Percentiles rank a stretch among this genome's conserved stretches.
phyloP scores from a whole-genome alignment of 805 yeast genomes.

The Hanseniaspora osmophila region DNA sequence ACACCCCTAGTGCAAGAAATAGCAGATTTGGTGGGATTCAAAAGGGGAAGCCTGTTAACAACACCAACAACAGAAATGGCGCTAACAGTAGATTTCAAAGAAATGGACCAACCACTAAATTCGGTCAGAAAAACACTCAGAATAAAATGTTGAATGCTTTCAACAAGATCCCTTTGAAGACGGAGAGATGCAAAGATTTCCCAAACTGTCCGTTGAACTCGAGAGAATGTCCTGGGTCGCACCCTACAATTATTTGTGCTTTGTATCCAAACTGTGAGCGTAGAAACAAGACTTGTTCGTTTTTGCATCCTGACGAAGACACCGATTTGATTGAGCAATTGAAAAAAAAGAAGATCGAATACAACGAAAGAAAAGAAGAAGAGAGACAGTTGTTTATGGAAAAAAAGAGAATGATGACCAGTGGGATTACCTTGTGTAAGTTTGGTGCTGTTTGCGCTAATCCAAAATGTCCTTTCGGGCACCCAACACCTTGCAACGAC shows the following conservation, averaged over 20 bases:
- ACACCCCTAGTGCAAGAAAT: conserved; percentile 3
- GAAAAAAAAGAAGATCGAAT: conserved; percentile 45
- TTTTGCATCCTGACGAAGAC: conserved; percentile 76
- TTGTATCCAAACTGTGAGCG: conserved; percentile 68
- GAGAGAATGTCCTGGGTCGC: conserved; percentile 58
- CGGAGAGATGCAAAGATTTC: conserved; percentile 54
- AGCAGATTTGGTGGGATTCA: conserved; percentile 12
- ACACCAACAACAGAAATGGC: conserved; percentile 14
- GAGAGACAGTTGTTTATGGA: conserved; percentile 21
- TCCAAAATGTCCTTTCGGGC: conserved; percentile 76
- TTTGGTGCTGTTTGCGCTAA: conserved; percentile 65
- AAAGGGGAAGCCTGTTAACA: conserved; percentile 12
- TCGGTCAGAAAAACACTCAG: not conserved
- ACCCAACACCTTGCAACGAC: conserved; percentile 77
- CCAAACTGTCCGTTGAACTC: conserved; percentile 49
- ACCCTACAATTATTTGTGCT: conserved; percentile 66
- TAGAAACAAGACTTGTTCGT: conserved; percentile 70
- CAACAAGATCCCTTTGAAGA: conserved; percentile 33
- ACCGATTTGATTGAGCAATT: conserved; percentile 54
- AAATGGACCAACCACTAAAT: not conserved
- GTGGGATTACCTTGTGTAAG: conserved; percentile 54
- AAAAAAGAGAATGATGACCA: conserved; percentile 24
- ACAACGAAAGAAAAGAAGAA: conserved; percentile 29
- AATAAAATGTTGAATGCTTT: conserved; percentile 11
- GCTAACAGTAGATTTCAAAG: conserved; percentile 21